Percentiles rank a stretch among this genome's conserved stretches.
These are phyloP conservation scores for Erodium moschatum DNA, from an alignment of 441 rosid species.

Conservation along the genomic window DNA sequence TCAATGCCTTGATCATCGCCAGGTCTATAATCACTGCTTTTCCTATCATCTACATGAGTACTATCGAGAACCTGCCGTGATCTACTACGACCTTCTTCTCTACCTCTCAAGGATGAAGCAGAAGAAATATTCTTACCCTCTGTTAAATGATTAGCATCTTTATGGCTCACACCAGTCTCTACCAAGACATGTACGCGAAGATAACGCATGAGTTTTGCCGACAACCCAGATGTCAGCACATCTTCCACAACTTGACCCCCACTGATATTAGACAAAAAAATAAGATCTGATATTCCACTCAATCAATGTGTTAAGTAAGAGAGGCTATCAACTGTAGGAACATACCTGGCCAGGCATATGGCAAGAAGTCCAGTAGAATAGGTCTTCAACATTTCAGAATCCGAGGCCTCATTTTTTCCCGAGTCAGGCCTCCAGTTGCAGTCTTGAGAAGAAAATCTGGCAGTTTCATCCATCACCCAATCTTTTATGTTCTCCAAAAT, in stretches of 20 bases:
- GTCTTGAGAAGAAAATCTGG: slow-evolving; percentile 51
- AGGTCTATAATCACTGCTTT: slow-evolving; percentile 31
- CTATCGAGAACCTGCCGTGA: slow-evolving; percentile 55
- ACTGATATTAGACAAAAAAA: slow-evolving; percentile 32
- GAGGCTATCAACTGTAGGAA: slow-evolving; percentile 4
- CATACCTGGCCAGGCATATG: slow-evolving; percentile 69
- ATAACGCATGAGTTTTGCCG: slow-evolving; percentile 89
- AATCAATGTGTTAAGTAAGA: slow-evolving; percentile 14
- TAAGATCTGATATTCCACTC: neutral
- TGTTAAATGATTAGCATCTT: slow-evolving; percentile 43
- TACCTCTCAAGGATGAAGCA: slow-evolving; percentile 40
- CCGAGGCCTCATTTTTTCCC: slow-evolving; percentile 55
- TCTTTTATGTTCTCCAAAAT: slow-evolving; percentile 65
- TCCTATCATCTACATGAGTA: slow-evolving; percentile 38
- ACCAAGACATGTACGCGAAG: slow-evolving; percentile 84
- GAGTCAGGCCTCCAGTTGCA: slow-evolving; percentile 32
- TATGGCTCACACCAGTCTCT: slow-evolving; percentile 54
- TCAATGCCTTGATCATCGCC: slow-evolving; percentile 35
- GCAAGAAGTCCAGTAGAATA: slow-evolving; percentile 95
- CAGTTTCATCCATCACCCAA: slow-evolving; percentile 78
- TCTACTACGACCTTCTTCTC: slow-evolving; percentile 76
- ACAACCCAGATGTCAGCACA: slow-evolving; percentile 81
- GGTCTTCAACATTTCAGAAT: slow-evolving; percentile 75
- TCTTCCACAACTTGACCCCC: slow-evolving; percentile 89
- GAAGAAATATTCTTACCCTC: slow-evolving; percentile 48